phyloP scores from a whole-genome alignment of 164 flowering plant species.

The Liriodendron chinense region DNA sequence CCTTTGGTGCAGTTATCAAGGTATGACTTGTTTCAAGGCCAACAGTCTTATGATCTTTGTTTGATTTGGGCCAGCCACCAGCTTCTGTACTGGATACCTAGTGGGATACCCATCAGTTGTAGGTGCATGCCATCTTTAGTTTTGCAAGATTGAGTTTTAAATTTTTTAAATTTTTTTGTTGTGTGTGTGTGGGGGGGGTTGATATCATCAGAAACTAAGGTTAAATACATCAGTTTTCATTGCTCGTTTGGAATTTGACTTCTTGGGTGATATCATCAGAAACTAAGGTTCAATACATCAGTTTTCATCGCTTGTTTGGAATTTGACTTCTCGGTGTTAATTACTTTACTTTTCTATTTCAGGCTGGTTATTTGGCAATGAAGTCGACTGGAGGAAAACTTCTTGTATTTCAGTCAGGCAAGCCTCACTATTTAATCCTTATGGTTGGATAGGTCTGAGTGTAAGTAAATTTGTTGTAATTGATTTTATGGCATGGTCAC shows the following conservation, averaged over 20 bases:
- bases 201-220: not conserved
- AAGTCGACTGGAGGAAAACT: constrained; percentile 93
- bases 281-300: not conserved
- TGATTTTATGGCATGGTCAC: not conserved
- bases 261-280: not conserved
- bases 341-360: constrained; percentile 1
- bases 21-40: constrained; percentile 28
- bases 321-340: not conserved
- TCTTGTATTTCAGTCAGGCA: constrained; percentile 94
- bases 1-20: constrained; percentile 95
- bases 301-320: not conserved
- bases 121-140: not conserved
- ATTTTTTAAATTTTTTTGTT: not conserved
- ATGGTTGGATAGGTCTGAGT: not conserved
- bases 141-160: not conserved
- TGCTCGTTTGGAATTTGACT: not conserved
- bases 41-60: not conserved
- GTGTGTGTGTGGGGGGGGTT: not conserved
- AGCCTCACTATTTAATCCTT: constrained; percentile 14
- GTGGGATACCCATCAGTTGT: not conserved
- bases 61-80: not conserved
- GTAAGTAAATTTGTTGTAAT: not conserved
- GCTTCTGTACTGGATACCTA: not conserved
- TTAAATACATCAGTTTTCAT: not conserved
- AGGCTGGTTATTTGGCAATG: constrained; percentile 98